Evolutionary conservation across 345 rosid species (phyloP).

Genomic region (Excoecaria agallocha): DNA sequence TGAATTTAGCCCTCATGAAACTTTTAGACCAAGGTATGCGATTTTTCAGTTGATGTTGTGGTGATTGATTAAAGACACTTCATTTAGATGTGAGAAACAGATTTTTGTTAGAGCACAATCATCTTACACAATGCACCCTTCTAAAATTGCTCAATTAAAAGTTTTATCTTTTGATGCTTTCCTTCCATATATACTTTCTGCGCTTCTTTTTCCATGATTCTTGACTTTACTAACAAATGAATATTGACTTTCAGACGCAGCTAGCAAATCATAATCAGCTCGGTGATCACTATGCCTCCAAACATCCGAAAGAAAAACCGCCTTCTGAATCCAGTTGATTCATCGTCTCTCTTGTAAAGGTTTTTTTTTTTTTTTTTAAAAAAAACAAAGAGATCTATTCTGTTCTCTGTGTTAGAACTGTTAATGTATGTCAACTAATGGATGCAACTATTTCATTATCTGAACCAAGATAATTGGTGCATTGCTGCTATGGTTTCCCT

Average conservation of each 20-base stretch:
- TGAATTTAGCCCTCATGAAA: too few species aligned
- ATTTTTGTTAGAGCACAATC: neutral
- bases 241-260: slow-evolving; percentile 42
- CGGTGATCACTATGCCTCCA: slow-evolving; percentile 60
- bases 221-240: neutral
- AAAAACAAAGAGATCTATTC: too few species aligned
- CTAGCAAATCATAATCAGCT: slow-evolving; percentile 68
- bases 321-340: slow-evolving; percentile 48
- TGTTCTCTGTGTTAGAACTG: neutral
- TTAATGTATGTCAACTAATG: neutral
- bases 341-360: slow-evolving; percentile 6
- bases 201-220: neutral
- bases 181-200: neutral
- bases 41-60: neutral
- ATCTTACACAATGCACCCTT: neutral
- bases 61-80: neutral
- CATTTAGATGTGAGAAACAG: neutral
- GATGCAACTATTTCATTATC: neutral
- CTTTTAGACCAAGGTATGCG: too few species aligned
- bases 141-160: neutral
- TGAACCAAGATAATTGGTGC: neutral
- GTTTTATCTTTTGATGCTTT: neutral
- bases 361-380: neutral
- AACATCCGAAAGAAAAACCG: slow-evolving; percentile 68
- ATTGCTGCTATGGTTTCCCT: neutral